Evolutionary conservation across 2,329 filamentous ascomycete species (phyloP).

Genomic region (Trichoderma brevicompactum): DNA sequence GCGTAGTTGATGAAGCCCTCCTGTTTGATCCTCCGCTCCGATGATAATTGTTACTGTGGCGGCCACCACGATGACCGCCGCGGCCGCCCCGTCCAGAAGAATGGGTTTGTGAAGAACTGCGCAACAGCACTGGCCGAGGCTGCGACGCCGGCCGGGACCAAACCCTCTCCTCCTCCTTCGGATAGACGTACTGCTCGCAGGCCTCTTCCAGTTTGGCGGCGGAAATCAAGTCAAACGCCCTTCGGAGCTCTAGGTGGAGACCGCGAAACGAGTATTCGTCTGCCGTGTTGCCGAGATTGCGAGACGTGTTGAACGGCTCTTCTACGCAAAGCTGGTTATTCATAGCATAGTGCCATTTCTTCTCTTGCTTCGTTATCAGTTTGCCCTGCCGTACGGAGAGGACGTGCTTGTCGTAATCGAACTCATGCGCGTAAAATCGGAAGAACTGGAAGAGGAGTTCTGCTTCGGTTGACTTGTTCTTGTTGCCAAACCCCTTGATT

Average conservation of each 20-base stretch:
- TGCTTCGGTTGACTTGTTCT: conserved; percentile 81
- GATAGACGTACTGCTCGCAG: conserved; percentile 87
- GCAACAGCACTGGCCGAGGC: conserved; percentile 59
- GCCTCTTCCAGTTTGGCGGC: conserved; percentile 79
- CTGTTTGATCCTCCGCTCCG: conserved; percentile 50
- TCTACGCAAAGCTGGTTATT: conserved; percentile 93
- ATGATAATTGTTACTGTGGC: conserved; percentile 49
- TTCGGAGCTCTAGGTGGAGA: conserved; percentile 84
- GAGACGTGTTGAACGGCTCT: conserved; percentile 87
- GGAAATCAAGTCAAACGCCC: conserved; percentile 82
- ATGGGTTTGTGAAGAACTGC: conserved; percentile 65
- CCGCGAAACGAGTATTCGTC: conserved; percentile 94
- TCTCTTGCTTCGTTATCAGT: conserved; percentile 78
- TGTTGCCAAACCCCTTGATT: conserved; percentile 72
- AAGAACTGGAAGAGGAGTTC: conserved; percentile 95
- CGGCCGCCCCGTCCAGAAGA: conserved; percentile 51
- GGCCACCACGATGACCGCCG: conserved; percentile 54
- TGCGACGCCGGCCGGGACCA: conserved; percentile 61
- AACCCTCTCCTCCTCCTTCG: conserved; percentile 74
- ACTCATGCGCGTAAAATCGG: conserved; percentile 89
- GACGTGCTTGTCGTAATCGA: conserved; percentile 83
- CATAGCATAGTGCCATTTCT: conserved; percentile 80
- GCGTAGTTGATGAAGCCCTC: conserved; percentile 58
- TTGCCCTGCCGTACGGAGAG: conserved; percentile 84
- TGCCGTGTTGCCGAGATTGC: conserved; percentile 94